Base-by-base conservation (phyloP, 2,329 filamentous ascomycete species). In the Botryotinia narcissicola region DNA sequence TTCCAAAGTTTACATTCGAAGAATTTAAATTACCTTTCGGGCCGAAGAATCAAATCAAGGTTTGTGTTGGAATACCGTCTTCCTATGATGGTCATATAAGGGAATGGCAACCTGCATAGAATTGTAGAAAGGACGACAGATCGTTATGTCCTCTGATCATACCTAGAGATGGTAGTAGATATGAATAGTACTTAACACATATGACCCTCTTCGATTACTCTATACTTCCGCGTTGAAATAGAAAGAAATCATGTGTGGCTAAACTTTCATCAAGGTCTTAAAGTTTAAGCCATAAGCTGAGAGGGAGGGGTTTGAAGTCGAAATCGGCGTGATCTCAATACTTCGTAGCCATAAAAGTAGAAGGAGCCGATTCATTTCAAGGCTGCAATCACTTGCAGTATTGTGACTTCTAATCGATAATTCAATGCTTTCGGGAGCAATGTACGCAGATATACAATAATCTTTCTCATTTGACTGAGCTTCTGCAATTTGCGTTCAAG, bases 401-500 rank as follows among this genome's bases (percentile, higher is more conserved):
- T 29, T 42, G 44, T 35, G 5, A 14, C 3, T 32, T 40, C 29
- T 8, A 48, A 10, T 40, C 14, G 6, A 63, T 22, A 35, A 25
- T 42, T 18, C 9, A 46, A 18, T 14, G 22, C 16, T 20, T 70
- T 61, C 22, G 35, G 35, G 29, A 40, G 16, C 16, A 16, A 40
- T n/a, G 29, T 68, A 18, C 40, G 48, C 48, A 68, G 48, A 51
- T 57, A 57, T 18, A n/a, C 25, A 2, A 57, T 69, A 42, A 70
- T 35, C 40, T 62, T 70, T 46, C 68, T 63, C 69, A 54, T 64
- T 61, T 48, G 42, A 64, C 42, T 48, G 54, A 71, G 59, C n/a
- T 54, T 71, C 44, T 71, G 69, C 44, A 42, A 6, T 71, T 37
- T 48, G 59, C 42, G 20, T 71, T 46, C 9, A 25, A 42, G 32